A percentile compares a stretch with the other conserved stretches of the same genome.
These are phyloP conservation scores for Zea luxurians DNA, from an alignment of 176 grass and related monocot species.

Conservation along the genomic window DNA sequence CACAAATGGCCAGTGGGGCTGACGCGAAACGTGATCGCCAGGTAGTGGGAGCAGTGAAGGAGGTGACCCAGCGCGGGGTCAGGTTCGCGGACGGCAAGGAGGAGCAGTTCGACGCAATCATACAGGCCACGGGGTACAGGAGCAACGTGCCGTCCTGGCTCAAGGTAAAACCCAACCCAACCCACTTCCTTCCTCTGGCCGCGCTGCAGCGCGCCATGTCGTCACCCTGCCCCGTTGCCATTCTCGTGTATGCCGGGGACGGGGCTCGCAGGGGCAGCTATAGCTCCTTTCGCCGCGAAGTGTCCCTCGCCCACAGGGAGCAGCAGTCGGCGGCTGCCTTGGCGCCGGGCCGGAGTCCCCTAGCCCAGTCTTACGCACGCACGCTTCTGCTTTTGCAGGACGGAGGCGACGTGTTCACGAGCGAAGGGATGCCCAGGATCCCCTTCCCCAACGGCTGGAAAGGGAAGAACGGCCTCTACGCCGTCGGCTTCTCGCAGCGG, in stretches of 20 bases:
- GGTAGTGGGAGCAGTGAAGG: constrained; percentile 91
- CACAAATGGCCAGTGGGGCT: not conserved
- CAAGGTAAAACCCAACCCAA: constrained; percentile 56
- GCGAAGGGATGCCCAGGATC: constrained; percentile 55
- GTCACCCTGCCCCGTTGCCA: constrained; percentile 41
- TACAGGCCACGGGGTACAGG: constrained; percentile 86
- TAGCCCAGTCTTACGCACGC: no score
- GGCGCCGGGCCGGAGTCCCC: not conserved
- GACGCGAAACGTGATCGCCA: constrained; percentile 27
- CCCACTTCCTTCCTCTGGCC: no score
- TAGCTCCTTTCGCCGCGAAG: not conserved
- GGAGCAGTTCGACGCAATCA: constrained; percentile 80
- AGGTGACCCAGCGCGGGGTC: constrained; percentile 63
- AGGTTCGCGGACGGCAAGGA: constrained; percentile 90
- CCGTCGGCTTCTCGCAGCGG: constrained; percentile 72
- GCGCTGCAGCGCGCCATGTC: not conserved
- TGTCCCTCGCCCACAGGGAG: not conserved
- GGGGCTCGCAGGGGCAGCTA: constrained; percentile 35
- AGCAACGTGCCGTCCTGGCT: constrained; percentile 98
- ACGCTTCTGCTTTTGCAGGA: constrained; percentile 40
- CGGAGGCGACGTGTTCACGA: constrained; percentile 54
- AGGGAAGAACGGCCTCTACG: constrained; percentile 80
- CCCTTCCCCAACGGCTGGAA: constrained; percentile 76
- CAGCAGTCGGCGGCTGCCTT: not conserved
- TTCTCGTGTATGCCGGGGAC: constrained; percentile 49